A percentile compares a stretch with the other conserved stretches of the same genome.
Conservation (phyloP, 1,284 basidiomycete genomes). For the Cryptococcus hybrid region DNA sequence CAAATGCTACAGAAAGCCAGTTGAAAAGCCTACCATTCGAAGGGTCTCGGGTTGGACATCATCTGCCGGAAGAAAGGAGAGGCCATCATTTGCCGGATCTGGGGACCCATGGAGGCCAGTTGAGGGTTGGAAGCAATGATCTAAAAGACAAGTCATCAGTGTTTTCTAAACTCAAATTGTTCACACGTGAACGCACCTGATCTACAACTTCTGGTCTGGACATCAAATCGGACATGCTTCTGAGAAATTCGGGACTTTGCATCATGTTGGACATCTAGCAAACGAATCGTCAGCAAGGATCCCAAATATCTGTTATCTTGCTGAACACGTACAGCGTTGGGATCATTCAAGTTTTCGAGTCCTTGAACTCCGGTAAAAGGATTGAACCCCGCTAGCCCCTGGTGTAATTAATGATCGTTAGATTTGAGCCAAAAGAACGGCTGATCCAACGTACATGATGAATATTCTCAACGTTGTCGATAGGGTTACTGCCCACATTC, state of each 20-base stretch:
- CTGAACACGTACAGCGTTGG: slow-evolving; percentile 70
- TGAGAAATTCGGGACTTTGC: slow-evolving; percentile 73
- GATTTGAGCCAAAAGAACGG: not conserved
- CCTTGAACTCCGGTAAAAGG: slow-evolving; percentile 73
- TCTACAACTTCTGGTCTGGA: slow-evolving; percentile 78
- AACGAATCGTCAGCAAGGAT: slow-evolving; percentile 4
- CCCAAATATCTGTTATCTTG: not conserved
- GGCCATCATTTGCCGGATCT: slow-evolving; percentile 74
- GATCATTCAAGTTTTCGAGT: slow-evolving; percentile 79
- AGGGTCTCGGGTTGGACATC: slow-evolving; percentile 56
- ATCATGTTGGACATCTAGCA: slow-evolving; percentile 75
- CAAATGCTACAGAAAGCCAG: not conserved
- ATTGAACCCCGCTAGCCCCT: slow-evolving; percentile 62
- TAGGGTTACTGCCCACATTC: slow-evolving; percentile 57
- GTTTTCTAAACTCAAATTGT: too few relatives aligned
- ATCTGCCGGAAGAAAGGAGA: slow-evolving; percentile 77
- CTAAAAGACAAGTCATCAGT: slow-evolving; percentile 30
- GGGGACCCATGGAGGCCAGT: slow-evolving; percentile 71
- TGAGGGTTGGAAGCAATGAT: slow-evolving; percentile 79
- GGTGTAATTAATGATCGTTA: not conserved
- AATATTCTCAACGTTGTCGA: slow-evolving; percentile 55
- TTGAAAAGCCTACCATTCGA: slow-evolving; percentile 30
- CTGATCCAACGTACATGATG: slow-evolving; percentile 32
- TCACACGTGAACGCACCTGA: slow-evolving; percentile 49
- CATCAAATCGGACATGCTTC: slow-evolving; percentile 61